Base-by-base conservation (phyloP, 768 basidiomycete genomes). In the Ramaria sp. region DNA sequence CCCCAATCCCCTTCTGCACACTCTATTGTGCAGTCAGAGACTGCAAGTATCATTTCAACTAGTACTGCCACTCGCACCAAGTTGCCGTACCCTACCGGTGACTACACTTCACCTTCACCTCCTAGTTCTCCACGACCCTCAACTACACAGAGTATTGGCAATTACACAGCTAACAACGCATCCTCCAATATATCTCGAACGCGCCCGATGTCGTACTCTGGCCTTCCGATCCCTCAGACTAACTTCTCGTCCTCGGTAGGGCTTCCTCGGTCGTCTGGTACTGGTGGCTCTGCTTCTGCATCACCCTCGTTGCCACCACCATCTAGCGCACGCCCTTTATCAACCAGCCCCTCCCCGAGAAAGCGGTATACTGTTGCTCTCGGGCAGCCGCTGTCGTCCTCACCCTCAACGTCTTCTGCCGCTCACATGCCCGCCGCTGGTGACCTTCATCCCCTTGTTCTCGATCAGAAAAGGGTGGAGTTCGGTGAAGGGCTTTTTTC, bases 291-390 rank as follows among this genome's bases (percentile, higher is more conserved):
- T 27, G 52, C 25, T 49, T 39, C 43, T 15, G 43, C 15, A 43
- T 52, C 59, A 41, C 39, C 37, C 24, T 25, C 44, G 34, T 45
- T 55, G 16, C 43, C 45, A 22, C 37, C 50, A 16, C 37, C 49
- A 37, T 20, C 60, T 27, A 28, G 16, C 25, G 20, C 28, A 9
- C 43, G 34, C 12, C 41, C 22, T 84, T 81, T 61, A 74, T 82
- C 52, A 81, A 81, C 55, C 80, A 88, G 85, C 3, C 87, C 89
- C 1, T 69, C 78, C 0, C 67, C 73, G 1, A 70, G 88, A 57
- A 92, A 92, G 62, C 75, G 89, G 37, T 91, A 92, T 63, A 91
- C 89, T 0, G 88, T 91, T 30, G 88, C 89, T 0, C 74, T 92
- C 0, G 88, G 87, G 9, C 83, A 78, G 2, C 83, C 86, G 0